These are phyloP conservation scores for Amphibolis antarctica DNA, from an alignment of 106 monocot species.

Conservation along the genomic window DNA sequence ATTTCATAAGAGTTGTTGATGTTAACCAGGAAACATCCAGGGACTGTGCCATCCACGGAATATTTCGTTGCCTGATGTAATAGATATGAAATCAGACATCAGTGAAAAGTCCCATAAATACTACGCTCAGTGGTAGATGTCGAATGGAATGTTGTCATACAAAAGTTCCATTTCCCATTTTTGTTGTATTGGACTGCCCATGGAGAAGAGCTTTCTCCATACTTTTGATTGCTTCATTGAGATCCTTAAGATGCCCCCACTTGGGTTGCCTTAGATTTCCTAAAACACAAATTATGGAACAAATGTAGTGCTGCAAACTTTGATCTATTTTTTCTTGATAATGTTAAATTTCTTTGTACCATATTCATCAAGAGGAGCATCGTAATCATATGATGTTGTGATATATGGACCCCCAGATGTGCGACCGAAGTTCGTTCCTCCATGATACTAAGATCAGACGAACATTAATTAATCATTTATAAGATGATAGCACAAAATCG, in stretches of 20 bases:
- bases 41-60: constrained; percentile 8
- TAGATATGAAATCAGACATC: not conserved
- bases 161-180: constrained; percentile 10
- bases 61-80: constrained; percentile 39
- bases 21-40: constrained; percentile 61
- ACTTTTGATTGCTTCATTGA: constrained; percentile 16
- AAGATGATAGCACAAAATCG: no score
- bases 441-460: constrained; percentile 38
- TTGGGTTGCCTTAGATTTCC: constrained; percentile 28
- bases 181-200: not conserved
- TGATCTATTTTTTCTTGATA: not conserved
- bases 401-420: constrained; percentile 62
- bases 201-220: constrained; percentile 16
- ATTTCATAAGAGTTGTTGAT: constrained; percentile 16
- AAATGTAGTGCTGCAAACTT: not conserved
- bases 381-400: constrained; percentile 59
- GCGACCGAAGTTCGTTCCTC: constrained; percentile 68
- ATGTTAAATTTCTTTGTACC: constrained; percentile 20
- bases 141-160: not conserved
- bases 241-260: constrained; percentile 37
- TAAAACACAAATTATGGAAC: not conserved
- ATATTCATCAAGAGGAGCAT: constrained; percentile 72
- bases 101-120: not conserved
- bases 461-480: no score
- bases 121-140: not conserved